phyloP scores from a whole-genome alignment of 2,329 filamentous ascomycete genomes.

The Exophiala sp. region DNA sequence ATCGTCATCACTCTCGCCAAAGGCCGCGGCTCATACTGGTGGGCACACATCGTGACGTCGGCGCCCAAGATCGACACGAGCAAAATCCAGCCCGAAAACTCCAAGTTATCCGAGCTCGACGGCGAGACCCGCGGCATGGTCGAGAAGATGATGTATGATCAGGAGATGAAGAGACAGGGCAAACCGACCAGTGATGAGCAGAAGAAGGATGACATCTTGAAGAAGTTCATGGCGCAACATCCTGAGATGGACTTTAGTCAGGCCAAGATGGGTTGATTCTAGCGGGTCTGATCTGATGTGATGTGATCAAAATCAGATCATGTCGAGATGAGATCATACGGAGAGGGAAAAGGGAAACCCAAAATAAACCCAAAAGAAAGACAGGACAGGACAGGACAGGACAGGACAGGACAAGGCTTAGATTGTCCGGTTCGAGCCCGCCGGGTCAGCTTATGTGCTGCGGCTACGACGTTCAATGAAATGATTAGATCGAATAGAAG shows the following conservation, averaged over 20 bases:
- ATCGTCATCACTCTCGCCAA: conserved; percentile 91
- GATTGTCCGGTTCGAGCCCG: no score
- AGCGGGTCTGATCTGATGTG: no score
- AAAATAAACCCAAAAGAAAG: no score
- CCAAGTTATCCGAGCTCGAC: conserved; percentile 84
- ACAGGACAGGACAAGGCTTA: no score
- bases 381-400: no score
- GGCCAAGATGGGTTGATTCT: conserved; percentile 53
- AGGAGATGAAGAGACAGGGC: conserved; percentile 90
- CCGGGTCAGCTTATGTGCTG: no score
- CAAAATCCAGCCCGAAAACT: conserved; percentile 91
- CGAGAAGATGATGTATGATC: conserved; percentile 99
- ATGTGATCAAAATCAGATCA: no score
- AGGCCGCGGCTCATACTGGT: conserved; percentile 96
- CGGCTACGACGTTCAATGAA: no score
- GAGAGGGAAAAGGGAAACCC: no score
- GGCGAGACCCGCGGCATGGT: conserved; percentile 95
- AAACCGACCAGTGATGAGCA: conserved; percentile 87
- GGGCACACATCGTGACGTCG: conserved; percentile 79
- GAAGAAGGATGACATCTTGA: conserved; percentile 87
- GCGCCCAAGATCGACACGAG: conserved; percentile 91
- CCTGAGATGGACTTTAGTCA: conserved; percentile 66
- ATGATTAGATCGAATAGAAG: no score
- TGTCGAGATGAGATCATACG: no score
- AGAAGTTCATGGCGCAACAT: conserved; percentile 82